Evolutionary conservation across 257 asterid genomes (phyloP).

Genomic region (Voacanga thouarsii): DNA sequence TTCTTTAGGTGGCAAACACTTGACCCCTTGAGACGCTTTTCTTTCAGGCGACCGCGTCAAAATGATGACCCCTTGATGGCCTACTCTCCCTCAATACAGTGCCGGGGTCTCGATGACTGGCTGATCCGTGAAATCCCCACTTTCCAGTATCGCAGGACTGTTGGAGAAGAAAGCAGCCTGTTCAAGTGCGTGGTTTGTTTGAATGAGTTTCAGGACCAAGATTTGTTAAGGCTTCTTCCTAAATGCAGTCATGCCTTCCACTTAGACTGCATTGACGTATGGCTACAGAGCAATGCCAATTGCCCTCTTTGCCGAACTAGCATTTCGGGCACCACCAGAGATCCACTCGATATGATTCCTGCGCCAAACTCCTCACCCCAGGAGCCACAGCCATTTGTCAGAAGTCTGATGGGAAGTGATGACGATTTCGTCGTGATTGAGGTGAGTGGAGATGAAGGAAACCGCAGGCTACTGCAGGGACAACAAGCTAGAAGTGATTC

Average conservation of each 20-base stretch:
- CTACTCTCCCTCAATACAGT: slow-evolving; percentile 54
- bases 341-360: slow-evolving; percentile 29
- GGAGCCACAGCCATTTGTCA: slow-evolving; percentile 36
- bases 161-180: slow-evolving; percentile 24
- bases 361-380: slow-evolving; percentile 87
- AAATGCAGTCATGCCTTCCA: slow-evolving; percentile 79
- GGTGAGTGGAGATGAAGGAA: slow-evolving; percentile 26
- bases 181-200: slow-evolving; percentile 72
- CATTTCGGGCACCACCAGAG: slow-evolving; percentile 49
- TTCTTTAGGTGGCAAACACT: slow-evolving; percentile 67
- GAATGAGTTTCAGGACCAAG: slow-evolving; percentile 60
- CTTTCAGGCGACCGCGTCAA: slow-evolving; percentile 22
- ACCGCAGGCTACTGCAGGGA: neutral
- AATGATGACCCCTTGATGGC: slow-evolving; percentile 38
- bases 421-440: slow-evolving; percentile 55
- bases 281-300: slow-evolving; percentile 66
- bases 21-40: slow-evolving; percentile 58
- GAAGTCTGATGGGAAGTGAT: slow-evolving; percentile 34
- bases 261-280: slow-evolving; percentile 71
- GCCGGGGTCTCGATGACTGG: slow-evolving; percentile 64
- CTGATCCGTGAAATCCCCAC: slow-evolving; percentile 71
- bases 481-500: slow-evolving; percentile 39
- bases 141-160: slow-evolving; percentile 36
- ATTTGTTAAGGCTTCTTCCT: slow-evolving; percentile 61
- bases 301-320: slow-evolving; percentile 80